A percentile compares a stretch with the other conserved stretches of the same genome.
phyloP scores from a whole-genome alignment of 306 rosid species.

The Morella rubra region DNA sequence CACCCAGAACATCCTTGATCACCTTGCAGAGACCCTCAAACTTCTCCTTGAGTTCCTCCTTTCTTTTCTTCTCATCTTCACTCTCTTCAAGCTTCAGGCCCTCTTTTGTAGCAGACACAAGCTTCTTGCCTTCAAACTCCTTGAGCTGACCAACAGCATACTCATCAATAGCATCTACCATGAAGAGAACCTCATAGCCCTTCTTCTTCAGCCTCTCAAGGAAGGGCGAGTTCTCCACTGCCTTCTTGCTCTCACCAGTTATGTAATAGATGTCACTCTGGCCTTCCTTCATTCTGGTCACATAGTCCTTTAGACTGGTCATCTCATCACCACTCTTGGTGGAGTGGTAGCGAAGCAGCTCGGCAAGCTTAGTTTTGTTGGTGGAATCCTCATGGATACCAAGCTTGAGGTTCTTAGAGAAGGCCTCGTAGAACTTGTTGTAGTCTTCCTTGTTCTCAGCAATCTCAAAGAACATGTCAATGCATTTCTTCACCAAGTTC shows the following conservation, averaged over 20 bases:
- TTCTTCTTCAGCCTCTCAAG: slow-evolving; percentile 88
- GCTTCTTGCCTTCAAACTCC: slow-evolving; percentile 90
- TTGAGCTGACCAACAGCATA: slow-evolving; percentile 89
- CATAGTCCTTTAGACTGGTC: slow-evolving; percentile 91
- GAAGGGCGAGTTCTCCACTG: slow-evolving; percentile 94
- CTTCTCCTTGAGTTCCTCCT: slow-evolving; percentile 68
- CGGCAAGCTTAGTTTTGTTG: slow-evolving; percentile 84
- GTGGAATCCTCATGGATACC: slow-evolving; percentile 87
- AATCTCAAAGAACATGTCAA: slow-evolving; percentile 82
- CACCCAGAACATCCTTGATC: slow-evolving; percentile 89
- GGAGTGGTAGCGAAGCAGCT: slow-evolving; percentile 78
- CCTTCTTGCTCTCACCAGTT: slow-evolving; percentile 91
- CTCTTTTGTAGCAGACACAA: slow-evolving; percentile 92
- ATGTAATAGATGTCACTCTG: slow-evolving; percentile 84
- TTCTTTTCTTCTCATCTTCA: slow-evolving; percentile 70
- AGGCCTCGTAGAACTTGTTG: slow-evolving; percentile 82
- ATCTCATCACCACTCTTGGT: slow-evolving; percentile 89
- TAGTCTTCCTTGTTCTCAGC: slow-evolving; percentile 98
- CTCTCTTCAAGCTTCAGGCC: slow-evolving; percentile 84
- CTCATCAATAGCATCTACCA: slow-evolving; percentile 96
- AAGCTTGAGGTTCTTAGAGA: slow-evolving; percentile 82
- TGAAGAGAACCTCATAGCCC: slow-evolving; percentile 76
- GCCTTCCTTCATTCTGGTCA: slow-evolving; percentile 97
- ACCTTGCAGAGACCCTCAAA: slow-evolving; percentile 87
- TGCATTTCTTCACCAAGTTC: slow-evolving; percentile 86